Conservation (phyloP, 1,139 yeast genomes). For the Pneumocystis wakefieldiae region DNA sequence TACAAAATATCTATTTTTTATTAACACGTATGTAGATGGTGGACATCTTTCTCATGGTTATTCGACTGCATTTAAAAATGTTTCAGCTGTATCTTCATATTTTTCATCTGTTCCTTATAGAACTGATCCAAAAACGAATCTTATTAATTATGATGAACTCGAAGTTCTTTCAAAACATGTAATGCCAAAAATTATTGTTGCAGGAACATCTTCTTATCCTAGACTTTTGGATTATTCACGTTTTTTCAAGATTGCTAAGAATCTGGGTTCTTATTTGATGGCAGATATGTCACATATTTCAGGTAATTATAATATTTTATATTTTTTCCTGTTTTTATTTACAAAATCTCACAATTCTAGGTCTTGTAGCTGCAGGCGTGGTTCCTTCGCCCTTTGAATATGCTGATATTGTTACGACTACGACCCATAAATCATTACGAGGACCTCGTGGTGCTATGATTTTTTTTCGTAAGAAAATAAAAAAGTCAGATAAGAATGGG, state of each 20-base stretch:
- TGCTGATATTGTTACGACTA: slow-evolving; percentile 94
- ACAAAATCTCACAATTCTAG: slow-evolving; percentile 22
- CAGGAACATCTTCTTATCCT: slow-evolving; percentile 96
- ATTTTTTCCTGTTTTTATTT: neutral
- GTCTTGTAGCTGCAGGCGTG: slow-evolving; percentile 90
- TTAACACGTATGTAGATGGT: slow-evolving; percentile 39
- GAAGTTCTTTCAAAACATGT: slow-evolving; percentile 77
- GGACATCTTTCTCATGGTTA: slow-evolving; percentile 97
- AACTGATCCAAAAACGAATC: slow-evolving; percentile 76
- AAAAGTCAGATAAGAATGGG: slow-evolving; percentile 84
- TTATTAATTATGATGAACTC: slow-evolving; percentile 87
- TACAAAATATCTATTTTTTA: slow-evolving; percentile 34
- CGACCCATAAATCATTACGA: slow-evolving; percentile 94
- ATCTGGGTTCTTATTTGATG: slow-evolving; percentile 87
- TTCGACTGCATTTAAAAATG: slow-evolving; percentile 89
- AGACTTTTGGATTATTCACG: slow-evolving; percentile 82
- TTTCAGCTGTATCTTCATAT: slow-evolving; percentile 88
- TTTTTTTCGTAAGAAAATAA: slow-evolving; percentile 92
- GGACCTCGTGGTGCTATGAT: slow-evolving; percentile 99
- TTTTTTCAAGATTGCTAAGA: slow-evolving; percentile 75
- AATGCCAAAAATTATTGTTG: slow-evolving; percentile 91
- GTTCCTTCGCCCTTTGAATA: slow-evolving; percentile 91
- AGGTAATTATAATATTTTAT: slow-evolving; percentile 3
- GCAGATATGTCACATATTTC: slow-evolving; percentile 98
- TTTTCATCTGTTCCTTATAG: slow-evolving; percentile 98